Evolutionary conservation across 768 basidiomycete species (phyloP).

Genomic region (Strobilomyces confusus): DNA sequence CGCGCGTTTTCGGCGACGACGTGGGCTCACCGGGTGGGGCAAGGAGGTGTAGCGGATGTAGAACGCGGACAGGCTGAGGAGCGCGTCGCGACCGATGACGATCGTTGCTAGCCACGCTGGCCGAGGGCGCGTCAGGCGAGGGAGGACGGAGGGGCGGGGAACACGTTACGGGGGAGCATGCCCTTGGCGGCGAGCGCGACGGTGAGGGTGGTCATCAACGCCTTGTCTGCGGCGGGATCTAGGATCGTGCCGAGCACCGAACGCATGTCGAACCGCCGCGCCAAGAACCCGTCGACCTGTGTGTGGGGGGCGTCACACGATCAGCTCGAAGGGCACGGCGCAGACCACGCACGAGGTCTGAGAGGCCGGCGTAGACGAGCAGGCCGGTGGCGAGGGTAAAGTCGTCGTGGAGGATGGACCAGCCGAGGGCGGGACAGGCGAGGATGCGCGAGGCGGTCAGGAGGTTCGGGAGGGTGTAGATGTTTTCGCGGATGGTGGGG

Average conservation of each 20-base stretch:
- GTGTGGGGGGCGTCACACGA: neutral
- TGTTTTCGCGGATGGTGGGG: slow-evolving; percentile 65
- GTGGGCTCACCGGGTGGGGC: slow-evolving; percentile 65
- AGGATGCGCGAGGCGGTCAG: slow-evolving; percentile 84
- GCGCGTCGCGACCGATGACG: slow-evolving; percentile 85
- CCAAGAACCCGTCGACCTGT: slow-evolving; percentile 89
- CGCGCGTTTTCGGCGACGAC: neutral
- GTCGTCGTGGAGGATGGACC: slow-evolving; percentile 79
- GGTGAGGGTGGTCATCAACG: slow-evolving; percentile 90
- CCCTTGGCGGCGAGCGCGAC: slow-evolving; percentile 80
- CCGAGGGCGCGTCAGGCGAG: neutral
- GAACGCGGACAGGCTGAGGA: slow-evolving; percentile 84
- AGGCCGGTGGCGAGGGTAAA: slow-evolving; percentile 78
- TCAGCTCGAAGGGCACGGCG: neutral
- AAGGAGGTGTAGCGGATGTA: slow-evolving; percentile 90
- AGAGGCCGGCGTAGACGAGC: slow-evolving; percentile 87
- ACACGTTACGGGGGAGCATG: slow-evolving; percentile 70
- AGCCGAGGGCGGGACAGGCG: slow-evolving; percentile 90
- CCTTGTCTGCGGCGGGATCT: slow-evolving; percentile 97
- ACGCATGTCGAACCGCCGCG: slow-evolving; percentile 79
- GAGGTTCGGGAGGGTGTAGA: slow-evolving; percentile 91
- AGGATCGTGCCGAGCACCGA: slow-evolving; percentile 94
- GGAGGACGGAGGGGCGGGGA: neutral
- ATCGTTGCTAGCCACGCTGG: slow-evolving; percentile 81
- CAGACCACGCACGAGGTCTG: slow-evolving; percentile 69